Evolutionary conservation across 441 rosid species (phyloP).

Genomic region (Bocquillonia castaneifolia): DNA sequence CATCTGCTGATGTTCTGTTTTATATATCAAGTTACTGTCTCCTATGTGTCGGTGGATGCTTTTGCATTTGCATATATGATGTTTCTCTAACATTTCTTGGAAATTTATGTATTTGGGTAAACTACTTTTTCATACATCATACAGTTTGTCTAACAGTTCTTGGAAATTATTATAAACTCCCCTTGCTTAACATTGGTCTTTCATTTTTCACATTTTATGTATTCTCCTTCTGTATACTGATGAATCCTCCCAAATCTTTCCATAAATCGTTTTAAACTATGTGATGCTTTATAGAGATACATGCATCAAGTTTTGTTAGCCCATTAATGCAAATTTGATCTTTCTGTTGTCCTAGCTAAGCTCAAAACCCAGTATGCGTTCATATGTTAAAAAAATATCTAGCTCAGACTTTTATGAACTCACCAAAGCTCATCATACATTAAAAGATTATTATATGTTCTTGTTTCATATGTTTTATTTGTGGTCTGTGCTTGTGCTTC

Average conservation of each 20-base stretch:
- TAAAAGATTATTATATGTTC: background rate
- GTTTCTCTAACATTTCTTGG: no score
- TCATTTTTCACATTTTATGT: background rate
- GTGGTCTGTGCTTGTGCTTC: background rate
- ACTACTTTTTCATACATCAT: background rate
- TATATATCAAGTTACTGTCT: background rate
- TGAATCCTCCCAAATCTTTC: background rate
- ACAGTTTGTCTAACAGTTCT: background rate
- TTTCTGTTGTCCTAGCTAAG: background rate
- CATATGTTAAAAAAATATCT: background rate
- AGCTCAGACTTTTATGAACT: background rate
- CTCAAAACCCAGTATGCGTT: background rate
- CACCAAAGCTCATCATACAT: background rate
- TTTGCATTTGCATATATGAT: no score
- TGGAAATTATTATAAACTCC: background rate
- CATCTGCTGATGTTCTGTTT: background rate
- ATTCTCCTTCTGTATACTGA: background rate
- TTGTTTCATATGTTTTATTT: background rate
- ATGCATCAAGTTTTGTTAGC: background rate
- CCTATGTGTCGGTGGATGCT: background rate
- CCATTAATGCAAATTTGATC: background rate
- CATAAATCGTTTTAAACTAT: background rate
- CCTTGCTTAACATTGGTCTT: background rate
- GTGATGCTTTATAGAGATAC: background rate
- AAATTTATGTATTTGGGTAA: background rate